phyloP scores from a whole-genome alignment of 257 asterid species.

The Echites panduratus region DNA sequence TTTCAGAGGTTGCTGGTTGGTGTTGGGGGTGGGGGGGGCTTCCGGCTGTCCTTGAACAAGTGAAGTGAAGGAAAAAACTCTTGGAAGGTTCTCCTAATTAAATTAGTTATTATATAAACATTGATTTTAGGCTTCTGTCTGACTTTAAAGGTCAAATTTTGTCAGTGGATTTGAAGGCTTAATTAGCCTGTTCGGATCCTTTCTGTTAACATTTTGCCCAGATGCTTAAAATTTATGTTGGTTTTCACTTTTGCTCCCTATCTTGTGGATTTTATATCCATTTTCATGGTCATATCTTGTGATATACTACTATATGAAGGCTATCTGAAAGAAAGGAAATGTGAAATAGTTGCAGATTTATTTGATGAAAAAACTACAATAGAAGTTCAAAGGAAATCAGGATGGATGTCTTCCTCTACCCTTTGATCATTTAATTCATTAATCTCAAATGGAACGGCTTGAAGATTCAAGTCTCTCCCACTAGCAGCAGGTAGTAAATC shows the following conservation, averaged over 20 bases:
- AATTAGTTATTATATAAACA: no score
- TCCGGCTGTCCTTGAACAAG: constrained; percentile 2
- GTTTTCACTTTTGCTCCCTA: neutral
- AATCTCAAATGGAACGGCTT: constrained; percentile 24
- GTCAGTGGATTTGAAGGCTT: neutral
- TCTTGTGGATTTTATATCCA: neutral
- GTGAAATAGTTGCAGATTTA: neutral
- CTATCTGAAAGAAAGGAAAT: neutral
- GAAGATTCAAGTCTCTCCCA: constrained; percentile 15
- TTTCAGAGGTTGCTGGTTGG: neutral
- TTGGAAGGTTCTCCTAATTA: neutral
- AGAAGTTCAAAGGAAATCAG: constrained; percentile 54
- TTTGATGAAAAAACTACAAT: neutral
- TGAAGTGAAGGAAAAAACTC: neutral
- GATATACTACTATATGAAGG: neutral
- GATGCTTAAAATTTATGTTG: no score
- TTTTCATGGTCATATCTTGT: neutral
- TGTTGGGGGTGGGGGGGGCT: constrained; percentile 1
- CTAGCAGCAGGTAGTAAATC: constrained; percentile 24
- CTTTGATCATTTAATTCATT: constrained; percentile 26
- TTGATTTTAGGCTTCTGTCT: neutral
- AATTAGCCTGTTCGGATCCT: neutral
- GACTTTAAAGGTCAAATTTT: no score
- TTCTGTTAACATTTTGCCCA: neutral
- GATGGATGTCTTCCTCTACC: constrained; percentile 74